Evolutionary conservation across 208 protist genomes (phyloP).

Genomic region (Novymonas esmeraldas): DNA sequence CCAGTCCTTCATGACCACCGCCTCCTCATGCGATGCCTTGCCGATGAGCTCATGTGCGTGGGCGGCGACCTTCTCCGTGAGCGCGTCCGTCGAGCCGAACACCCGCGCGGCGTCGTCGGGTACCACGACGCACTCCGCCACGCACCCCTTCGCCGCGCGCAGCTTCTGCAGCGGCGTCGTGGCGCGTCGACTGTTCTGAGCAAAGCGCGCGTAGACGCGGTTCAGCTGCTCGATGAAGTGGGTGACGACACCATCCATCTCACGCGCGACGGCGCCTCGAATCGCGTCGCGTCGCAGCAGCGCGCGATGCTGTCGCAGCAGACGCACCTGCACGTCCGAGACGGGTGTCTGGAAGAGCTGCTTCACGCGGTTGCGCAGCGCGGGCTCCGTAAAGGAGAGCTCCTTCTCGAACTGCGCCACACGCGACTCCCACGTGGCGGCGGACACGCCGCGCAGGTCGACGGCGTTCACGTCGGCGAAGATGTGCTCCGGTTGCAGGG

Average conservation of each 20-base stretch:
- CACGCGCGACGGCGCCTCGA: slow-evolving; percentile 46
- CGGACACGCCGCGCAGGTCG: slow-evolving; percentile 45
- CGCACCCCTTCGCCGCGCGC: slow-evolving; percentile 61
- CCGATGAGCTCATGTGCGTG: slow-evolving; percentile 40
- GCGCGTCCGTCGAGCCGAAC: slow-evolving; percentile 48
- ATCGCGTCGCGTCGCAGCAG: slow-evolving; percentile 68
- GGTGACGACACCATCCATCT: slow-evolving; percentile 48
- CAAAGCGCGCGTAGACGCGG: slow-evolving; percentile 47
- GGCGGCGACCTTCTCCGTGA: slow-evolving; percentile 42
- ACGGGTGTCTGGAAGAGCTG: slow-evolving; percentile 45
- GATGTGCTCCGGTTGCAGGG: slow-evolving; percentile 71
- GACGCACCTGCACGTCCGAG: slow-evolving; percentile 45
- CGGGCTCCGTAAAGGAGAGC: slow-evolving; percentile 81
- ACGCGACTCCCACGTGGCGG: slow-evolving; percentile 56
- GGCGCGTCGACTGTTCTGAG: slow-evolving; percentile 67
- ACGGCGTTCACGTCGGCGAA: slow-evolving; percentile 75
- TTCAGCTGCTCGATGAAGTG: slow-evolving; percentile 71
- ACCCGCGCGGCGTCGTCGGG: slow-evolving; percentile 56
- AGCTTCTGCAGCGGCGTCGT: slow-evolving; percentile 70
- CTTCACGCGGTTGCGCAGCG: slow-evolving; percentile 66
- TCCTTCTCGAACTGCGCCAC: slow-evolving; percentile 83
- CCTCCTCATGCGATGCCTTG: slow-evolving; percentile 28
- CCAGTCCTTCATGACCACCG: slow-evolving; percentile 38
- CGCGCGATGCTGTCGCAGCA: slow-evolving; percentile 50
- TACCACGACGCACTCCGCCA: slow-evolving; percentile 61